Conservation (phyloP, 192 early-diverging fungal genomes). For the Coemansia sp. region DNA sequence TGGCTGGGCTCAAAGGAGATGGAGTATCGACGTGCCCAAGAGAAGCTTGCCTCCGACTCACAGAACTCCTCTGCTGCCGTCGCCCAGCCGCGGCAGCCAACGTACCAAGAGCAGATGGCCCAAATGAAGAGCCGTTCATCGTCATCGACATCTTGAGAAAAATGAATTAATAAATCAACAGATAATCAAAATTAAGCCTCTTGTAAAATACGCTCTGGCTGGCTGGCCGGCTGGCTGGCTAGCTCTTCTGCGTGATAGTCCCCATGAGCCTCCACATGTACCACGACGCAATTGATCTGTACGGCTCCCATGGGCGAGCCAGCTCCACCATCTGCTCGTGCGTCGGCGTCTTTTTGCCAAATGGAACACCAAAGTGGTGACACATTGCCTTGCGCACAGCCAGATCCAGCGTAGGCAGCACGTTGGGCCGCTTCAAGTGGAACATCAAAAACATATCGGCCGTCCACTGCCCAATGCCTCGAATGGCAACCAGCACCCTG, state of each 20-base stretch:
- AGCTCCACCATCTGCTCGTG: conserved; percentile 56
- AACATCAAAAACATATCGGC: conserved; percentile 77
- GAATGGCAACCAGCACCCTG: conserved; percentile 52
- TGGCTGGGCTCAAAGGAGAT: conserved; percentile 45
- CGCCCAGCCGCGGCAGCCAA: conserved; percentile 12
- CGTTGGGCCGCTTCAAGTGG: conserved; percentile 63
- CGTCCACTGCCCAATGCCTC: conserved; percentile 69
- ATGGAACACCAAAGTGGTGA: conserved; percentile 57
- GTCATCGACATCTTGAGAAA: not conserved
- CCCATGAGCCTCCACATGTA: conserved; percentile 61
- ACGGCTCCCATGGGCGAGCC: conserved; percentile 61
- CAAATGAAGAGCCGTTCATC: conserved; percentile 25
- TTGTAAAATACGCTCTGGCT: not conserved
- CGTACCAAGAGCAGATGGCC: conserved; percentile 44
- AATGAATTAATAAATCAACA: conserved; percentile 2
- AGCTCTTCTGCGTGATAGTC: conserved; percentile 43
- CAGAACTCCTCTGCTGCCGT: not conserved
- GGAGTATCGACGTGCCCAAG: conserved; percentile 18
- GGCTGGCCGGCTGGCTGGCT: too few relatives aligned
- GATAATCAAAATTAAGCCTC: conserved; percentile 4
- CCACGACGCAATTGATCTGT: conserved; percentile 59
- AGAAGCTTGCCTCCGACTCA: not conserved
- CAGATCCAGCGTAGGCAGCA: conserved; percentile 64
- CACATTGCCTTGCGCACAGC: conserved; percentile 64
- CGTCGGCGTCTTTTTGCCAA: conserved; percentile 47